Evolutionary conservation across 2,329 filamentous ascomycete genomes (phyloP), one percentile per base, ranked within the genome.

Genomic region (Harringtonia lauricola): DNA sequence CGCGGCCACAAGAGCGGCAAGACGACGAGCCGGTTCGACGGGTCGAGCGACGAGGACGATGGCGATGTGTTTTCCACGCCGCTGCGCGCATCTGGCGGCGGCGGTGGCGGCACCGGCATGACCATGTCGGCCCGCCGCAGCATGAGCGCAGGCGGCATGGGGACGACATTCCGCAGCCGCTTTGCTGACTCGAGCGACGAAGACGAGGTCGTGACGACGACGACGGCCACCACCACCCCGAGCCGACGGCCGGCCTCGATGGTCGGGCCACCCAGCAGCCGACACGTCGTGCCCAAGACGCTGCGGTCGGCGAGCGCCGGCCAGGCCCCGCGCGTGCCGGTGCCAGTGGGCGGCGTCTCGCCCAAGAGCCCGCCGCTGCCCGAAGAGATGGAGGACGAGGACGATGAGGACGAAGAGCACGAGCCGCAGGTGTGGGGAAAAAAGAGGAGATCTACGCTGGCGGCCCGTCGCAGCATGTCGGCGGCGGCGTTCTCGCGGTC

Each of bases 131-230:
- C 21, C 6, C 21, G 18, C 19, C 22, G 26, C 33, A 35, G 35
- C 28, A 21, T 15, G 2, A 38, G 35, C n/a, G 35, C 8, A 12
- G 41, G 41, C 7, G 28, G 41, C n/a, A 9, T 10, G 7, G 10
- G 24, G 29, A 13, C 36, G 8, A 17, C 10, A 17, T n/a, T 18
- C 3, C 55, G 62, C 8, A 77, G 74, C 50, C 68, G 79, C 1
- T 76, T 83, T 47, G 67, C 57, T 4, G 74, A 81, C 58, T 78
- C 80, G 6, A 76, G 83, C 48, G 78, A 79, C 49, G 79, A 82
- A 31, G 71, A 74, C 5, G 62, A 62, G 10, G 64, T 51, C 30
- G 57, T 26, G 56, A 45, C 24, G 17, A 17, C 26, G 37, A 30
- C 53, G 82, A n/a, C n/a, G 56, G 45, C 86, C 43, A 22, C 5